Evolutionary conservation across 1,284 basidiomycete genomes (phyloP), one percentile per base, ranked within the genome.

Genomic region (Termitomyces sp.): DNA sequence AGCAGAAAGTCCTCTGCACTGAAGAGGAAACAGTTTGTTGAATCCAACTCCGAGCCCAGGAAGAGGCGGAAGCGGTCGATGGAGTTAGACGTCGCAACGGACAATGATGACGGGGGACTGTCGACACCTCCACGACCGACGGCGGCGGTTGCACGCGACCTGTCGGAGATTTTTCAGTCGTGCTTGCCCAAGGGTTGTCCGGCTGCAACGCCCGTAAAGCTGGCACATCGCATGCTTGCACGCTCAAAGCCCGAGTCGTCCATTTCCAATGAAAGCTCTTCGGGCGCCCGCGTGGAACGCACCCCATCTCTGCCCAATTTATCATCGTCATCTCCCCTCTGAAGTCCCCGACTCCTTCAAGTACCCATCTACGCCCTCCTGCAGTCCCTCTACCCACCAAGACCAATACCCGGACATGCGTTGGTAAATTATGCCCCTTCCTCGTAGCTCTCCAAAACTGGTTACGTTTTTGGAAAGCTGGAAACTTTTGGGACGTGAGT

Each of bases 361-460:
- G 46, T 1, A 30, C 14, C 52, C 62, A 34, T 28, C 48, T 56
- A 3, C 43, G 56, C 6, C 60, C 64, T 24, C 55, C 64, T 19
- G 60, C 64, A 33, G 62, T 66, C 11, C 64, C 68, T 44, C 14
- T 48, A n/a, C 46, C 28, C 13, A 30, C 46, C 18, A 48, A 40
- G 14, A 67, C 68, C 16, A 70, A 71, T 42, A 72, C 79, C 3
- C 76, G 79, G 35, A 91, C 88, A 1, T 91, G 91, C 61, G 83
- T 84, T 2, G 86, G 86, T 13, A 76, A 75, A 54, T 87, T 84
- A 30, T 84, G 88, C 16, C 89, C 88, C 1, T 91, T 88, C 67
- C 76, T 90, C 10, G 75, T 87, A 7, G 69, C 79, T 7, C 66
- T 87, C 11, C 80, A 83, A 2, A 74, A 47, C 76, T 85, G 19